Percentiles rank a stretch among this genome's conserved stretches.
phyloP scores from a whole-genome alignment of 106 monocot genomes.

The Platanthera guangdongensis region DNA sequence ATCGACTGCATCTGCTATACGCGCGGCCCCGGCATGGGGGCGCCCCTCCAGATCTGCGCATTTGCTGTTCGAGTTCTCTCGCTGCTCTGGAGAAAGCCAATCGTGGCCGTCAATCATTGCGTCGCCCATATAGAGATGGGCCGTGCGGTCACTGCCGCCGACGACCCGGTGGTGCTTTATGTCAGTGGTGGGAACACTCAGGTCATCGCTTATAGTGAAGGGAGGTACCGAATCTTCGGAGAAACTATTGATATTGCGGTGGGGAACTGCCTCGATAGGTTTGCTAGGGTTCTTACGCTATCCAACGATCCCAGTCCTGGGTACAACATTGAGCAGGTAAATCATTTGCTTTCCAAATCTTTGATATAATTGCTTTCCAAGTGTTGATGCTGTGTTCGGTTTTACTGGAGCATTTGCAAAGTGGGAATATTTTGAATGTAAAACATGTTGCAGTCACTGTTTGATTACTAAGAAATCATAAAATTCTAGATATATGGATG shows the following conservation, averaged over 20 bases:
- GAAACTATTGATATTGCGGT: conserved; percentile 89
- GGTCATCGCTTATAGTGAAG: conserved; percentile 81
- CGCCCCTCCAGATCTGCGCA: conserved; percentile 88
- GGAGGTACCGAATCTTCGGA: conserved; percentile 75
- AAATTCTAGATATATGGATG: no score
- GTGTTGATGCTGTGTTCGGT: no score
- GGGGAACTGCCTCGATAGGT: conserved; percentile 82
- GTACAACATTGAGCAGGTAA: conserved; percentile 95
- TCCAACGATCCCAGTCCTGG: conserved; percentile 95
- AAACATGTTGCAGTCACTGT: no score
- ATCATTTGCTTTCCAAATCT: not conserved
- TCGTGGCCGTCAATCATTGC: conserved; percentile 92
- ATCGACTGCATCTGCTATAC: conserved; percentile 97
- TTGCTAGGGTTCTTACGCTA: conserved; percentile 78
- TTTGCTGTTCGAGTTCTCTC: conserved; percentile 58
- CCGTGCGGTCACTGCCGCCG: conserved; percentile 70
- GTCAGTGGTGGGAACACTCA: conserved; percentile 90
- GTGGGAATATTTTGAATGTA: no score
- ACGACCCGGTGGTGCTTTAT: conserved; percentile 76
- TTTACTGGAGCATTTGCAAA: no score
- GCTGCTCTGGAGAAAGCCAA: conserved; percentile 69
- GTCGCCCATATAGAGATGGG: conserved; percentile 93
- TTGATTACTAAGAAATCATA: no score
- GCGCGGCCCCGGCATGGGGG: conserved; percentile 96
- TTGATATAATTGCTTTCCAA: no score